phyloP scores from a whole-genome alignment of 441 rosid species.

The Iberis amara region DNA sequence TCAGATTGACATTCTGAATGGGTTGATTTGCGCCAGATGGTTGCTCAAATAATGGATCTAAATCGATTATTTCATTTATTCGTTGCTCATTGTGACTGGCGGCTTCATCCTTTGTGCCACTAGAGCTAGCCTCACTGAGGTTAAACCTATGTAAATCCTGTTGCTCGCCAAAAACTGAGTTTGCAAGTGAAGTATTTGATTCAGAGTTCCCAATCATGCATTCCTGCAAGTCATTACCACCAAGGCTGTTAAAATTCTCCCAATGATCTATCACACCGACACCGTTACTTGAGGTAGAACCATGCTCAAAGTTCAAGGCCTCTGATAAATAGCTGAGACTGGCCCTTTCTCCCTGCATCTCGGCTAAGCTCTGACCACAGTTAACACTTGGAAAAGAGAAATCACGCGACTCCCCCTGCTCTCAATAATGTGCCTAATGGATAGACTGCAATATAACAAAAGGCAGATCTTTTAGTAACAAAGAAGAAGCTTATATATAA shows the following conservation, averaged over 20 bases:
- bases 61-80: slow-evolving; percentile 25
- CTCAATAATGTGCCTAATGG: slow-evolving; percentile 20
- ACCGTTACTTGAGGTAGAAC: slow-evolving; percentile 58
- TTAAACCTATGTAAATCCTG: slow-evolving; percentile 38
- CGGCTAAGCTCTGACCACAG: slow-evolving; percentile 18
- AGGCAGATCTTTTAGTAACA: slow-evolving; percentile 11
- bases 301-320: slow-evolving; percentile 66
- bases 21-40: slow-evolving; percentile 20
- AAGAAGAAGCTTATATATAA: neutral
- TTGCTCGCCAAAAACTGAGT: slow-evolving; percentile 46
- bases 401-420: slow-evolving; percentile 16
- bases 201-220: slow-evolving; percentile 44
- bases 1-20: slow-evolving; percentile 51
- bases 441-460: slow-evolving; percentile 26
- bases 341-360: slow-evolving; percentile 89
- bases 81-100: slow-evolving; percentile 24
- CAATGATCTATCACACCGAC: slow-evolving; percentile 56
- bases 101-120: slow-evolving; percentile 28
- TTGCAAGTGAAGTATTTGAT: slow-evolving; percentile 34
- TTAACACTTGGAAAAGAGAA: slow-evolving; percentile 19
- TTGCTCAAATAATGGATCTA: slow-evolving; percentile 20
- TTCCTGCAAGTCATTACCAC: slow-evolving; percentile 48
- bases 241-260: slow-evolving; percentile 55
- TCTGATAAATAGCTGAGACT: slow-evolving; percentile 61
- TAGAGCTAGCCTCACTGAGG: slow-evolving; percentile 32